Base-by-base conservation (phyloP, 2,329 filamentous ascomycete genomes). In the Paracamarosporium sp. region DNA sequence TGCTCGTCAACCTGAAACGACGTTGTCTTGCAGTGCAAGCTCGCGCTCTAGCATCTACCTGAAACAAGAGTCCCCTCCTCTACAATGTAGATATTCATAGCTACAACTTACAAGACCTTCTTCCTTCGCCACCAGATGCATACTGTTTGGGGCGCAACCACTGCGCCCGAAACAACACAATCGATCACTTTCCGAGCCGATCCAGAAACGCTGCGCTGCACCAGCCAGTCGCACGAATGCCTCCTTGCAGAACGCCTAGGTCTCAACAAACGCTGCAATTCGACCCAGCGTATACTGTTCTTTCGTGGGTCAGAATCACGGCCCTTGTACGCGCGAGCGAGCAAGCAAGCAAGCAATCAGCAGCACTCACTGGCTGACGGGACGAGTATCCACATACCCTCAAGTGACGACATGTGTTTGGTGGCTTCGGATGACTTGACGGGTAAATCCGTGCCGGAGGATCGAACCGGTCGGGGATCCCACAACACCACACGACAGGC, bases 1-100 rank as follows among this genome's bases (percentile, higher is more conserved):
- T 36, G 35, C 48, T 31, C 25, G 25, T 31, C 25, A 41, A 51
- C 25, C 9, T 51, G 48, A 51, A 51, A 51, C 48, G 36, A 31
- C 1, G 25, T 51, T n/a, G 36, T 51, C 48, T 24, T 41, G 35
- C 36, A n/a, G 36, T 24, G 25, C 44, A 25, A n/a, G 48, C 48
- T 41, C 35, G 48, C 15, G 33, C 48, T 12, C 22, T 5, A 24
- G 5, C 27, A 15, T 30, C 25, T 30, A 50, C 35, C 47, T 41
- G 48, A 41, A 41, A 41, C 48, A 11, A 22, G n/a, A n/a, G n/a
- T n/a, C 35, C 22, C 48, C 36, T 22, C 24, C 36, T 31, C n/a
- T 24, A 31, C 36, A 31, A 41, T 24, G 35, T 51, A 31, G 48
- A 36, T 43, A 51, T 24, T 15, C 20, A 41, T 41, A 31, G 36